Evolutionary conservation across 148 eudicot genomes (phyloP).

Genomic region (Nepenthes gracilis): DNA sequence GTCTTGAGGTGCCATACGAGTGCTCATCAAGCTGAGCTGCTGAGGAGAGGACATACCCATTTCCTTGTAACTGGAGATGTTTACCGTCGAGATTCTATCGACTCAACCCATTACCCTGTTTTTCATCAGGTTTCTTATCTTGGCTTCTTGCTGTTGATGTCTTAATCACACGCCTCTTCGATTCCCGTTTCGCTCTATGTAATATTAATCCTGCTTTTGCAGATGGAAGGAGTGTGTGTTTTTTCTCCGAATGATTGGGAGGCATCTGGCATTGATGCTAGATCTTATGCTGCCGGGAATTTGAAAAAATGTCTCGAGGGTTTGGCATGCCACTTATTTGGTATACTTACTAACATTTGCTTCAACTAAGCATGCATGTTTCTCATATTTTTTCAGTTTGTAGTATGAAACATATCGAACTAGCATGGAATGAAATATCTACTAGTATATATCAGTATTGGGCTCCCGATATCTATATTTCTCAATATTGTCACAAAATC

Average conservation of each 20-base stretch:
- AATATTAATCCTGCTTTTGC: conserved; percentile 7
- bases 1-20: conserved; percentile 98
- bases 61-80: conserved; percentile 97
- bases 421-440: too few relatives aligned
- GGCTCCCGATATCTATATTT: too few relatives aligned
- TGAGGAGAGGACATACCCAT: conserved; percentile 68
- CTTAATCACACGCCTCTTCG: background rate
- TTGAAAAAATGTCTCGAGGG: conserved; percentile 95
- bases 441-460: too few relatives aligned
- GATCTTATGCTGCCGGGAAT: conserved; percentile 62
- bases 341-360: conserved; percentile 25
- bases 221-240: conserved; percentile 99
- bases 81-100: conserved; percentile 94
- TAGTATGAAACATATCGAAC: too few relatives aligned
- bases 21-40: conserved; percentile 96
- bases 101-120: conserved; percentile 94
- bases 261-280: conserved; percentile 66
- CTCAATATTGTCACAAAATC: too few relatives aligned
- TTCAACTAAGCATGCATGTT: background rate
- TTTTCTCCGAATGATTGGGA: conserved; percentile 77
- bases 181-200: conserved; percentile 1
- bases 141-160: background rate
- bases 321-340: conserved; percentile 90
- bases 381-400: too few relatives aligned
- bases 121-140: conserved; percentile 77